These are phyloP conservation scores for Diplodia mutila DNA, from an alignment of 2,329 filamentous ascomycete genomes.

Conservation along the genomic window DNA sequence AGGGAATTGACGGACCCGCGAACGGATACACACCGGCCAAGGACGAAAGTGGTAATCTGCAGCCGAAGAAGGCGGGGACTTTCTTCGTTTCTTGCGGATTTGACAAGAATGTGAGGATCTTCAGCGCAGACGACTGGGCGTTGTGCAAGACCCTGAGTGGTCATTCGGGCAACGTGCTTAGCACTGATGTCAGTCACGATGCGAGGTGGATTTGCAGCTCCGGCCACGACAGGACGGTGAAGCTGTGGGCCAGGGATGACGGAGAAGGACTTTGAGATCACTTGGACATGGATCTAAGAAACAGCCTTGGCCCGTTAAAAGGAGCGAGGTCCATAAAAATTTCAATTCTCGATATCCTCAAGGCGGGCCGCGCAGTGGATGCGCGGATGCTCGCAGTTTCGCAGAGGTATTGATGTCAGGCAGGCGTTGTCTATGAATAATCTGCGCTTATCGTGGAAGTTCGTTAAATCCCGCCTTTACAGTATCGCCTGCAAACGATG, in stretches of 20 bases:
- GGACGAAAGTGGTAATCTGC: slow-evolving; percentile 65
- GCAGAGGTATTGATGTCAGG: background rate
- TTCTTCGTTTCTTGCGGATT: slow-evolving; percentile 92
- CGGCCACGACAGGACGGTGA: slow-evolving; percentile 92
- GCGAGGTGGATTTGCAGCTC: slow-evolving; percentile 92
- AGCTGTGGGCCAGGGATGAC: slow-evolving; percentile 91
- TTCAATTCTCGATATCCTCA: background rate
- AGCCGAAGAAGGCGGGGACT: slow-evolving; percentile 83
- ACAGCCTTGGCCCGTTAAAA: background rate
- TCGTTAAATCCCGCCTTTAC: background rate
- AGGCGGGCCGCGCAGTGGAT: background rate
- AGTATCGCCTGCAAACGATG: background rate
- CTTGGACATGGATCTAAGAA: background rate
- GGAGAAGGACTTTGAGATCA: slow-evolving; percentile 49
- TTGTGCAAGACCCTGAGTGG: slow-evolving; percentile 84
- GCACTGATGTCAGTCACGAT: slow-evolving; percentile 84
- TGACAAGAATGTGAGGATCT: slow-evolving; percentile 93
- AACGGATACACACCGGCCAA: slow-evolving; percentile 63
- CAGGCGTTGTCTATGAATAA: background rate
- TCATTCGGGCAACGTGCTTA: slow-evolving; percentile 89
- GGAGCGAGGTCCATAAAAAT: background rate
- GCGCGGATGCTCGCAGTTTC: background rate
- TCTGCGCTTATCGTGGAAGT: background rate
- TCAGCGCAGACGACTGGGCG: slow-evolving; percentile 95
- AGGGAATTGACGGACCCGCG: slow-evolving; percentile 76